Evolutionary conservation across 1,284 basidiomycete species (phyloP).

Genomic region (Testicularia cyperi): DNA sequence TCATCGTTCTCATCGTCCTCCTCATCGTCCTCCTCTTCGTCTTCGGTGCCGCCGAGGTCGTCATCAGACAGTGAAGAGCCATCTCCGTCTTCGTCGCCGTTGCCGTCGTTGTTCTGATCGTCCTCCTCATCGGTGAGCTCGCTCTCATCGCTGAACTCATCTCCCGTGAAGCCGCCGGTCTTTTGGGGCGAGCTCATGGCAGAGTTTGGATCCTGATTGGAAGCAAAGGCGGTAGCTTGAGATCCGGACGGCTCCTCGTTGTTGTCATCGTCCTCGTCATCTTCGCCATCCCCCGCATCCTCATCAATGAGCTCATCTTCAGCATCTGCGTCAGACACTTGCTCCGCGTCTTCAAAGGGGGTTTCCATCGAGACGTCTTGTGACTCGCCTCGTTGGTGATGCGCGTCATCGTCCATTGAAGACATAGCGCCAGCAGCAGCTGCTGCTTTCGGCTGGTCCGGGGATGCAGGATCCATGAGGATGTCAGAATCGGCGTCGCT

Average conservation of each 20-base stretch:
- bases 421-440: conserved; percentile 4
- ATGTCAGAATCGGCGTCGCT: conserved; percentile 8
- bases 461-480: conserved; percentile 29
- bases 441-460: conserved; percentile 13
- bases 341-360: too few relatives aligned
- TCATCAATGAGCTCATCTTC: neutral
- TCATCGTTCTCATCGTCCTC: conserved; percentile 21
- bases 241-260: conserved; percentile 12
- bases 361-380: conserved; percentile 16
- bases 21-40: conserved; percentile 35
- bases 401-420: too few relatives aligned
- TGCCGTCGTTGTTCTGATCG: conserved; percentile 22
- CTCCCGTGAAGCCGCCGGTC: conserved; percentile 34
- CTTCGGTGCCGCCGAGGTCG: conserved; percentile 32
- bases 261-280: conserved; percentile 4
- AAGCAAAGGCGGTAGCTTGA: conserved; percentile 6
- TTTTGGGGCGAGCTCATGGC: conserved; percentile 41
- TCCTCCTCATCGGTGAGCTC: conserved; percentile 47
- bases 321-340: neutral
- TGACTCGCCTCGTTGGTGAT: conserved; percentile 2
- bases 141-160: conserved; percentile 51
- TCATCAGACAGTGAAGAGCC: conserved; percentile 31
- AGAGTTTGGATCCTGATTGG: conserved; percentile 21
- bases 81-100: conserved; percentile 36
- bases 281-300: conserved; percentile 2